Evolutionary conservation across 73 alveolate genomes (phyloP), one percentile per base, ranked within the genome.

Genomic region (Breviolum minutum): DNA sequence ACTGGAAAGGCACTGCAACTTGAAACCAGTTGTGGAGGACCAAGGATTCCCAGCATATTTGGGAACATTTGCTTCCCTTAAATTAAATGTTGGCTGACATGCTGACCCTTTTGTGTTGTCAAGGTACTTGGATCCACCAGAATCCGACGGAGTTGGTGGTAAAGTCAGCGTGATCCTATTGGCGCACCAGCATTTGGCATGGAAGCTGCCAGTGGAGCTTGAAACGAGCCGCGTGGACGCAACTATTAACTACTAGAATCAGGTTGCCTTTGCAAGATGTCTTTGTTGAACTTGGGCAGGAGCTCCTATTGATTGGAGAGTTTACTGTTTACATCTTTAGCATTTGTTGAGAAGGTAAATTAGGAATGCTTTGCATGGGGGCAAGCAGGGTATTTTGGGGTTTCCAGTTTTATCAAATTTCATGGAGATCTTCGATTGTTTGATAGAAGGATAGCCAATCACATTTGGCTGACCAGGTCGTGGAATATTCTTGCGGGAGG

Each of bases 181-280:
- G 64, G 98, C 98, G 20, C 80, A 92, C 26, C 98, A 92, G 80
- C 98, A 92, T 68, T 29, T 92, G 98, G 91, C 88, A 1, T 92
- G 98, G 98, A 92, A 76, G 87, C 69, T 92, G 80, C 98, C 98
- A 6, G 40, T 62, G 22, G 80, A 73, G 81, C 89, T 92, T 48
- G 66, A 54, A 26, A 92, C 98, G 24, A 27, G 89, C 64, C 17
- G 32, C 97, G 29, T 48, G 89, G n/a, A 61, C 24, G 95, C 62
- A 77, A 29, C 40, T 20, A 5, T 17, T 70, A n/a, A n/a, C n/a
- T n/a, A n/a, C n/a, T 40, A 40, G 54, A 40, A 40, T 40, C 54
- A 40, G 54, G 54, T 40, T 40, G 54, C 54, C 54, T 40, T 3
- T 68, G 77, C 77, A 2, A 14, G 77, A 22, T 68, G n/a, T 68